Evolutionary conservation across 1,284 basidiomycete genomes (phyloP).

Genomic region (Takashimella koratensis): DNA sequence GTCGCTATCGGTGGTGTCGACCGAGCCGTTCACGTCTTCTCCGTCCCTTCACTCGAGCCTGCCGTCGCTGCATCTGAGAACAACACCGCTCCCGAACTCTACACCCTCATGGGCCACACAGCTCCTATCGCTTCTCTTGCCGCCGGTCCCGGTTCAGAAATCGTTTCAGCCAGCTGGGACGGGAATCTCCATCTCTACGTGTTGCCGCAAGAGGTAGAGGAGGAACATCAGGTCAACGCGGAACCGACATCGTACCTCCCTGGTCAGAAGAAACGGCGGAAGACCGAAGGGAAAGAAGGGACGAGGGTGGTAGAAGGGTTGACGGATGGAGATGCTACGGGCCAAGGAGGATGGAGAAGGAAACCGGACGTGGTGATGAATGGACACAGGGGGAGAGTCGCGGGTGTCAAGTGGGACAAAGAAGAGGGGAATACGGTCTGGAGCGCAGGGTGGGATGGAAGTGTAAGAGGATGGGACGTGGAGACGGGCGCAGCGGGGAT

Average conservation of each 20-base stretch:
- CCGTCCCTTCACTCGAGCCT: conserved; percentile 51
- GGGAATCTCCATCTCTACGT: conserved; percentile 67
- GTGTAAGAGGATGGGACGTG: conserved; percentile 52
- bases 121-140: conserved; percentile 63
- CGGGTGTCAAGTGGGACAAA: conserved; percentile 43
- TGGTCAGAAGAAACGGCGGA: conserved; percentile 57
- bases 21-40: conserved; percentile 65
- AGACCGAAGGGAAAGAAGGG: conserved; percentile 49
- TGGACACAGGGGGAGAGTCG: conserved; percentile 46
- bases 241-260: conserved; percentile 46
- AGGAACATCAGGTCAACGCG: conserved; percentile 46
- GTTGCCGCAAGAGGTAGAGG: conserved; percentile 30
- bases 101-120: conserved; percentile 68
- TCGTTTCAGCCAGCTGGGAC: conserved; percentile 78
- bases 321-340: conserved; percentile 37
- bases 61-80: conserved; percentile 40
- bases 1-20: conserved; percentile 79
- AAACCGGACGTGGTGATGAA: conserved; percentile 40
- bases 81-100: conserved; percentile 53
- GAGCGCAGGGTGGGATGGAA: conserved; percentile 52
- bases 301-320: conserved; percentile 52
- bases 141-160: conserved; percentile 56
- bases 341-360: conserved; percentile 44
- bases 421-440: conserved; percentile 33
- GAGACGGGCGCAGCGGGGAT: conserved; percentile 45